phyloP scores from a whole-genome alignment of 208 protist genomes.

The Trypanosoma scelopori region DNA sequence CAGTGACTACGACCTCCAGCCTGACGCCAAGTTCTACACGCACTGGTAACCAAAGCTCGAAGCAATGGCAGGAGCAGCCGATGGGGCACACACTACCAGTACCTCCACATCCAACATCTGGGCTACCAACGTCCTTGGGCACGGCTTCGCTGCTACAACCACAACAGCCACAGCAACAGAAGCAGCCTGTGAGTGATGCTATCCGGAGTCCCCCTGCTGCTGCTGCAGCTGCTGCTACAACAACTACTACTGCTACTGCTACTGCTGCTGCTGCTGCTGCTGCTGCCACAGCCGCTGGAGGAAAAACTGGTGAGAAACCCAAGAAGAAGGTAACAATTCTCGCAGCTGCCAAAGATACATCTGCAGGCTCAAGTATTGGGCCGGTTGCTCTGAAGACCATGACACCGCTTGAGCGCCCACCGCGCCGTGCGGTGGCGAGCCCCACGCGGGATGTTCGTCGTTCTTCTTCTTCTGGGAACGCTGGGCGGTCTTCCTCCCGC shows the following conservation, averaged over 20 bases:
- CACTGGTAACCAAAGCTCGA: background rate
- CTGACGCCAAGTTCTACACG: slow-evolving; percentile 5
- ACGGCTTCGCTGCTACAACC: background rate
- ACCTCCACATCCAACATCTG: background rate
- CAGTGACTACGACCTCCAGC: background rate
- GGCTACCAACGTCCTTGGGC: background rate
- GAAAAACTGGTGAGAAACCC: slow-evolving; percentile 9
- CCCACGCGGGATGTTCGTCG: slow-evolving; percentile 2
- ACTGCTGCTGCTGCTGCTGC: background rate
- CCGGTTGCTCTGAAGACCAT: background rate
- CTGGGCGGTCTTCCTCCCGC: slow-evolving; percentile 20
- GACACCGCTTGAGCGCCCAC: background rate
- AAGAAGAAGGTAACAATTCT: slow-evolving; percentile 23
- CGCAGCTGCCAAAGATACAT: background rate
- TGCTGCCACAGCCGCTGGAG: background rate
- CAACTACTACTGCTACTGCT: background rate
- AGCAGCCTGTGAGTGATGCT: background rate
- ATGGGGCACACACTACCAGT: background rate
- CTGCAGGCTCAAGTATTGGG: background rate
- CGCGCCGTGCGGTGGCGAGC: slow-evolving; percentile 1
- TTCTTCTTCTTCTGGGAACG: slow-evolving; percentile 8
- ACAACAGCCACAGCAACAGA: background rate
- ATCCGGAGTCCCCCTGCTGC: background rate
- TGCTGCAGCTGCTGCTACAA: background rate
- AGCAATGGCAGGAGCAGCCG: slow-evolving; percentile 1